Evolutionary conservation across 2,329 filamentous ascomycete species (phyloP).

Genomic region (Hortaea sp.): DNA sequence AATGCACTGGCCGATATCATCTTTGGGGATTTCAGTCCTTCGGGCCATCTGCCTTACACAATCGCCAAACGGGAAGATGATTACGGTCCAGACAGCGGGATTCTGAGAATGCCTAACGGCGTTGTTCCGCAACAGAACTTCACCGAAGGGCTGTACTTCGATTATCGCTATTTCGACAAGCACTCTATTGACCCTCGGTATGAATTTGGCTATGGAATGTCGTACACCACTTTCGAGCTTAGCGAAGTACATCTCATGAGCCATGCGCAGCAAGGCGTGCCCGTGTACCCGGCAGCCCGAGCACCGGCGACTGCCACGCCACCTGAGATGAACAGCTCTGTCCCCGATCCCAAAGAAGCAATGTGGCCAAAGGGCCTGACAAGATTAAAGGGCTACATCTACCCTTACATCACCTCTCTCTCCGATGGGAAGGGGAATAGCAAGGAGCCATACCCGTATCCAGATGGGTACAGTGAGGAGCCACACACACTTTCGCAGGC

Average conservation of each 20-base stretch:
- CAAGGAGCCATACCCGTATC: constrained; percentile 33
- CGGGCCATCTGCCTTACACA: constrained; percentile 79
- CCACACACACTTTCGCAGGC: constrained; percentile 47
- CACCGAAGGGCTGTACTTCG: constrained; percentile 71
- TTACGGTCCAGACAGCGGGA: constrained; percentile 61
- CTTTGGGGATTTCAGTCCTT: constrained; percentile 67
- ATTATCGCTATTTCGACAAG: constrained; percentile 85
- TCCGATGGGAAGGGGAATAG: neutral
- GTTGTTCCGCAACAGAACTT: constrained; percentile 74
- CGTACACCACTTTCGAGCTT: constrained; percentile 65
- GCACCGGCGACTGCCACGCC: constrained; percentile 36
- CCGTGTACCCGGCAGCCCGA: constrained; percentile 15
- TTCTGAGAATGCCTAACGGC: constrained; percentile 60
- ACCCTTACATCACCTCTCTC: constrained; percentile 53
- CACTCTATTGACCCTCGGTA: constrained; percentile 63
- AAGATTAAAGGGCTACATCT: constrained; percentile 60
- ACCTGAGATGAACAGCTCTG: constrained; percentile 44
- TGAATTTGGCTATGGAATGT: constrained; percentile 78
- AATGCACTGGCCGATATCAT: constrained; percentile 70
- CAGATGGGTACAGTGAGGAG: constrained; percentile 42
- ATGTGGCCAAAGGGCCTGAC: constrained; percentile 53
- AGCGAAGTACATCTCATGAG: constrained; percentile 35
- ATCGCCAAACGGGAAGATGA: constrained; percentile 65
- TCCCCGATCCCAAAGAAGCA: constrained; percentile 47
- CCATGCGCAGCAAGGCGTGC: constrained; percentile 26